Conservation (phyloP, 139 green algal species). For the Micromonas commoda region DNA sequence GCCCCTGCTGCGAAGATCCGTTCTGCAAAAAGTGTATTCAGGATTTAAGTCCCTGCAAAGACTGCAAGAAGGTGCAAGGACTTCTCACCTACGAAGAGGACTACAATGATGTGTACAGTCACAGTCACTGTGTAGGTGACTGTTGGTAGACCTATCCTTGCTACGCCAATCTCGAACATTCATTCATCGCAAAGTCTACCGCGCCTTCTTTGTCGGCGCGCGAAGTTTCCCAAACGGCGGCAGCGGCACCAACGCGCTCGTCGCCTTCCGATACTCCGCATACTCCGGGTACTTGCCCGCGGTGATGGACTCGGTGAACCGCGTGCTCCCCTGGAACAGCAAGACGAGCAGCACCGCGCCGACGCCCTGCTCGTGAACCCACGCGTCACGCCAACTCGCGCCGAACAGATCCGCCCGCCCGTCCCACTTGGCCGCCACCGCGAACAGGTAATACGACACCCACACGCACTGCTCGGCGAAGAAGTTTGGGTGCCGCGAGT, state of each 20-base stretch:
- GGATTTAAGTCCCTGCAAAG: too few species aligned
- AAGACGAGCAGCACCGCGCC: constrained; percentile 25
- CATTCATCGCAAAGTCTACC: too few species aligned
- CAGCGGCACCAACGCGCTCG: not conserved
- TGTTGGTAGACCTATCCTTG: too few species aligned
- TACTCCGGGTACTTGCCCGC: constrained; percentile 33
- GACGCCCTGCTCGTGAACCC: not conserved
- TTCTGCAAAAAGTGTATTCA: too few species aligned
- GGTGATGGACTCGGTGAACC: constrained; percentile 34
- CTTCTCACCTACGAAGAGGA: too few species aligned
- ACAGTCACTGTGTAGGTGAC: too few species aligned
- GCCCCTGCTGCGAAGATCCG: too few species aligned
- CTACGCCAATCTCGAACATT: too few species aligned
- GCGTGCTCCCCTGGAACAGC: constrained; percentile 35
- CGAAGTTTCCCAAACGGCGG: not conserved
- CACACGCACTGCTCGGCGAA: constrained; percentile 32
- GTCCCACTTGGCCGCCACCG: constrained; percentile 2
- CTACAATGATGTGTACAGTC: too few species aligned
- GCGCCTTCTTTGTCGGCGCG: not conserved
- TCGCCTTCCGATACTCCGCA: constrained; percentile 20
- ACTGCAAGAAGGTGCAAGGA: too few species aligned
- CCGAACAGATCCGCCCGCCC: not conserved
- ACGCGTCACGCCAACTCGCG: not conserved
- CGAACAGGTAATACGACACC: constrained; percentile 27
- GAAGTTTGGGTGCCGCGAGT: constrained; percentile 38